Percentiles rank a stretch among this genome's conserved stretches.
These are phyloP conservation scores for Lasiosphaeria miniovina DNA, from an alignment of 495 filamentous ascomycete species.

Conservation along the genomic window DNA sequence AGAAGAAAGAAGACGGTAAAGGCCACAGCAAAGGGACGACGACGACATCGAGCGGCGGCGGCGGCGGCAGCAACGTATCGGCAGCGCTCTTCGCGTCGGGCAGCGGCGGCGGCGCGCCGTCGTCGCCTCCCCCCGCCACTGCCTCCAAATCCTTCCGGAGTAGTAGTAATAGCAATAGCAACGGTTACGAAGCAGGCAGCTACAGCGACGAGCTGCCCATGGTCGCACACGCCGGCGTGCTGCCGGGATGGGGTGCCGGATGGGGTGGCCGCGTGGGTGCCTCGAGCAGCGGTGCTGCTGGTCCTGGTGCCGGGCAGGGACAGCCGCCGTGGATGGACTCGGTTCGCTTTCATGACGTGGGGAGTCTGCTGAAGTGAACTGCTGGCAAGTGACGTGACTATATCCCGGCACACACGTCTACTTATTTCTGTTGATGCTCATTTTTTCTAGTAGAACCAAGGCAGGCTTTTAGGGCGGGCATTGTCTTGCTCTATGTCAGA, in stretches of 20 bases:
- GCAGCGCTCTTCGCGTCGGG: not conserved
- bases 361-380: slow-evolving; percentile 5
- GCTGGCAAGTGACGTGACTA: too few relatives aligned
- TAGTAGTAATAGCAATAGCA: slow-evolving; percentile 1
- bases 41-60: not conserved
- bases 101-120: too few relatives aligned
- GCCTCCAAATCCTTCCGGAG: too few relatives aligned
- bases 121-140: too few relatives aligned
- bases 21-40: not conserved
- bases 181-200: slow-evolving; percentile 21
- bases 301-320: not conserved
- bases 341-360: slow-evolving; percentile 5
- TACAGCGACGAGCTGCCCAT: slow-evolving; percentile 22
- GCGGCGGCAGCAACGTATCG: not conserved
- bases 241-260: slow-evolving; percentile 36
- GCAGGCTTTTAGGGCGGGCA: not conserved
- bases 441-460: not conserved
- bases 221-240: slow-evolving; percentile 10
- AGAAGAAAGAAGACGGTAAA: slow-evolving; percentile 4
- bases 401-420: not conserved
- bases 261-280: slow-evolving; percentile 21
- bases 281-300: not conserved
- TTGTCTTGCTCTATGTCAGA: not conserved
- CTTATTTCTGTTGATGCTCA: not conserved
- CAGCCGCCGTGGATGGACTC: not conserved